Base-by-base conservation (phyloP, 441 rosid genomes). In the Brassica hybrid region DNA sequence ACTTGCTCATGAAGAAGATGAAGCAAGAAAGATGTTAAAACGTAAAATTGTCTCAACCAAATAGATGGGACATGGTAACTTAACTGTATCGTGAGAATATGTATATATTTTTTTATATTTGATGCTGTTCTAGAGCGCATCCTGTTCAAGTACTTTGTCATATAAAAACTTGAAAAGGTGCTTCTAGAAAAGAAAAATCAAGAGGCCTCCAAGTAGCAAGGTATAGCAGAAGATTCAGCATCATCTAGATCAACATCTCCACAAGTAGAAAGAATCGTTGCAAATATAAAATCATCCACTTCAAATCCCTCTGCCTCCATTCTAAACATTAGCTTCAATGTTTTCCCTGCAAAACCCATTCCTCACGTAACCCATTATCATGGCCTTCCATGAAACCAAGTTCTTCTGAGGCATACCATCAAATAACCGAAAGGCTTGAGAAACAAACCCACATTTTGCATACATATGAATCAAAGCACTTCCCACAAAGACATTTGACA, bases 381-480 rank as follows among this genome's bases (percentile, higher is more conserved):
- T 87, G 5, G 96, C 80, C 76, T 85, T 89, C 96, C 90, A 90
- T n/a, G 94, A 84, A 72, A 91, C 87, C 85, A 88, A 76, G 65
- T 88, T 91, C 75, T 86, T 80, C 71, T 86, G 87, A 2, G 92
- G 90, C 95, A 94, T 88, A 79, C 82, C 80, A 63, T 91, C 89
- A 50, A 92, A 91, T 73, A 91, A 90, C 70, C 76, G 86, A 77
- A 72, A 81, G 58, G 97, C 97, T 83, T 94, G 97, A 0, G 87
- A 80, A 38, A 91, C 78, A 68, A 80, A 79, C 57, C 97, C 95
- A 65, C 95, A 91, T 79, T 87, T 92, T 7, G 91, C 91, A 76
- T 92, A 92, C 97, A 92, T 91, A 64, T 90, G 86, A 68, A 94
- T 85, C 73, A 92, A 82, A 30, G 97, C 93, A 52, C 94, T 87